phyloP scores from a whole-genome alignment of 352 stramenopile genomes.

The Pythium myriotylum region DNA sequence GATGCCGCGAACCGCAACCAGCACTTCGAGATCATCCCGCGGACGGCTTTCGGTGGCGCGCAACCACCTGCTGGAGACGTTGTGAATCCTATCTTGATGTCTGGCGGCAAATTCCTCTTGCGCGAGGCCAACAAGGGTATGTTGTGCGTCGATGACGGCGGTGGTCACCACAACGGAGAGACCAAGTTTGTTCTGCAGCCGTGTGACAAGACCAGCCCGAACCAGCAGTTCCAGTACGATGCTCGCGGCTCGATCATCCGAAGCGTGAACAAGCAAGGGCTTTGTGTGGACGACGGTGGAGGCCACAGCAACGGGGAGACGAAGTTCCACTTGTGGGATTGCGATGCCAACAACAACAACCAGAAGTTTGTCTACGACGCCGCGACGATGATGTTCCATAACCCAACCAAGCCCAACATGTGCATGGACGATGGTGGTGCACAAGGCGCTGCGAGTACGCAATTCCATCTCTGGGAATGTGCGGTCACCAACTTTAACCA shows the following conservation, averaged over 20 bases:
- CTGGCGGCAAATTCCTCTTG: constrained; percentile 1
- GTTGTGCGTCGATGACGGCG: constrained; percentile 10
- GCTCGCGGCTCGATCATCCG: neutral
- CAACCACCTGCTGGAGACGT: neutral
- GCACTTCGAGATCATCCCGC: constrained; percentile 24
- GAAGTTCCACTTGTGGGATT: constrained; percentile 25
- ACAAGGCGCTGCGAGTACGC: neutral
- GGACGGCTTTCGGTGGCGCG: neutral
- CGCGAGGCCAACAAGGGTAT: neutral
- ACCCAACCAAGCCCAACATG: constrained; percentile 25
- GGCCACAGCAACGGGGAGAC: constrained; percentile 25
- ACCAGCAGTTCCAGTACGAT: constrained; percentile 38
- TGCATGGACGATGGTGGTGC: constrained; percentile 36
- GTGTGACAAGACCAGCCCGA: constrained; percentile 15
- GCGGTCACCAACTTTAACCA: neutral
- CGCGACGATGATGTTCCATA: constrained; percentile 24
- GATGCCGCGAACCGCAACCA: constrained; percentile 32
- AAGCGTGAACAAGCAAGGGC: neutral
- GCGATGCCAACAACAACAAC: constrained; percentile 27
- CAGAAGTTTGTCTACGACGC: constrained; percentile 37
- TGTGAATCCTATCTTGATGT: neutral
- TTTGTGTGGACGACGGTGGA: constrained; percentile 38
- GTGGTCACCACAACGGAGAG: neutral
- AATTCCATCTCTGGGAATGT: constrained; percentile 10
- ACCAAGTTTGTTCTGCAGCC: constrained; percentile 7